These are phyloP conservation scores for Saturnispora sanitii DNA, from an alignment of 805 yeast genomes.

Conservation along the genomic window DNA sequence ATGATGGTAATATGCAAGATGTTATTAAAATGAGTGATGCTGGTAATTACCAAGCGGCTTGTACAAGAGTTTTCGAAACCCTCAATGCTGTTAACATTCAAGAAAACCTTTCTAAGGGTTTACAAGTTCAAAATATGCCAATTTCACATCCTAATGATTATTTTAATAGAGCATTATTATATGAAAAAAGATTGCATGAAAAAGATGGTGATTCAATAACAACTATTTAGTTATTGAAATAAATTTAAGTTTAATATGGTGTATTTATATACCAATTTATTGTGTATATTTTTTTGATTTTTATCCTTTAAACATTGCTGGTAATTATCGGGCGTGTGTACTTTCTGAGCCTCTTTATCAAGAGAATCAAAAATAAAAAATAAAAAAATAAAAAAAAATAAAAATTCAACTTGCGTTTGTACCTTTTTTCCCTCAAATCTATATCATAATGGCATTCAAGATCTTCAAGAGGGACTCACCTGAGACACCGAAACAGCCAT, in stretches of 20 bases:
- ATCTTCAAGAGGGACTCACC: slow-evolving; percentile 8
- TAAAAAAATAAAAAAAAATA: too few relatives aligned
- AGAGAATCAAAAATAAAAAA: too few relatives aligned
- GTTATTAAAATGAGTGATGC: slow-evolving; percentile 59
- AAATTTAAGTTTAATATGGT: too few relatives aligned
- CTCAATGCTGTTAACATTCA: slow-evolving; percentile 42
- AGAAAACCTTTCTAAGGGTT: slow-evolving; percentile 29
- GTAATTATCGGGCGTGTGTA: too few relatives aligned
- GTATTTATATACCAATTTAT: too few relatives aligned
- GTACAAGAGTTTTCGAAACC: slow-evolving; percentile 79
- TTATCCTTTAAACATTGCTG: too few relatives aligned
- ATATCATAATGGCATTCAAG: slow-evolving; percentile 4
- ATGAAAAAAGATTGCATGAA: slow-evolving; percentile 29
- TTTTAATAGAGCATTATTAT: slow-evolving; percentile 63
- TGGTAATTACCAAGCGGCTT: slow-evolving; percentile 74
- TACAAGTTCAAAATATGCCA: slow-evolving; percentile 42
- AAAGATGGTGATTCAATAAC: background rate
- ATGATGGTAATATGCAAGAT: slow-evolving; percentile 39
- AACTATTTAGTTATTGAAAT: too few relatives aligned
- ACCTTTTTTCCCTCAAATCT: background rate
- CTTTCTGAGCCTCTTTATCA: too few relatives aligned
- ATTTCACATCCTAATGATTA: slow-evolving; percentile 84
- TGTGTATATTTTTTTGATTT: too few relatives aligned
- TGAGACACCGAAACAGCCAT: slow-evolving; percentile 9
- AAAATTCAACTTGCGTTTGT: too few relatives aligned